Conservation (phyloP, 768 basidiomycete genomes). For the Mycena kentingensis region DNA sequence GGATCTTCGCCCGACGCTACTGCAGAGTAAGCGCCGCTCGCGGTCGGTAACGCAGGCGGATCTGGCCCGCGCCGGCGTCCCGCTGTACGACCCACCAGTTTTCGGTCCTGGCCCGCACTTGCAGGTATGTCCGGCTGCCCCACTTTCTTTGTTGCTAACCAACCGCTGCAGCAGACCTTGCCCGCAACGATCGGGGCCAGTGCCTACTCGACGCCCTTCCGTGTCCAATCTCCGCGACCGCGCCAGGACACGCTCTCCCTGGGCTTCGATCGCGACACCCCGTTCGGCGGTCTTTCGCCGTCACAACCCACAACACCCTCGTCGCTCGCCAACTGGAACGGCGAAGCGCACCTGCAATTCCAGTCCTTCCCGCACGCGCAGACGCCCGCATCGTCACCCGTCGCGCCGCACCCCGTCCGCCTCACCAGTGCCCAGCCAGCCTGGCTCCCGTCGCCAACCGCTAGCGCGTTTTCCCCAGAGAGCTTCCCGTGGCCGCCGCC, state of each 20-base stretch:
- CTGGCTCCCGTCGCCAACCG: slow-evolving; percentile 1
- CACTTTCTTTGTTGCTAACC: background rate
- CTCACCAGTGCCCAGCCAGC: slow-evolving; percentile 5
- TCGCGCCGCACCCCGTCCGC: background rate
- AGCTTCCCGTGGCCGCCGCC: slow-evolving; percentile 3
- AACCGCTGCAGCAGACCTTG: background rate
- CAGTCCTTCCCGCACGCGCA: background rate
- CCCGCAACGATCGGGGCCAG: slow-evolving; percentile 1
- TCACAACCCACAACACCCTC: slow-evolving; percentile 14
- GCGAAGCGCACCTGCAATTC: no score
- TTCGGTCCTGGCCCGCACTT: slow-evolving; percentile 13
- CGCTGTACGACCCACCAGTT: background rate
- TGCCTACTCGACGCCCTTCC: slow-evolving; percentile 6
- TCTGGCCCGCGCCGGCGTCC: background rate
- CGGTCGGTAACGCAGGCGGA: slow-evolving; percentile 17
- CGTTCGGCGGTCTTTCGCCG: background rate
- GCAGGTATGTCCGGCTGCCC: slow-evolving; percentile 4
- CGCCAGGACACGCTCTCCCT: background rate
- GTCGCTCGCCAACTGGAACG: slow-evolving; percentile 19
- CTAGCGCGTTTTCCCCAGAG: no score
- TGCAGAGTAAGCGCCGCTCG: slow-evolving; percentile 16
- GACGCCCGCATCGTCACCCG: background rate
- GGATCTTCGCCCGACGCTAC: background rate
- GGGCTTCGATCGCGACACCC: background rate
- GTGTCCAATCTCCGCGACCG: background rate